These are phyloP conservation scores for Austropuccinia psidii DNA, from an alignment of 1,284 basidiomycete species.

Conservation along the genomic window DNA sequence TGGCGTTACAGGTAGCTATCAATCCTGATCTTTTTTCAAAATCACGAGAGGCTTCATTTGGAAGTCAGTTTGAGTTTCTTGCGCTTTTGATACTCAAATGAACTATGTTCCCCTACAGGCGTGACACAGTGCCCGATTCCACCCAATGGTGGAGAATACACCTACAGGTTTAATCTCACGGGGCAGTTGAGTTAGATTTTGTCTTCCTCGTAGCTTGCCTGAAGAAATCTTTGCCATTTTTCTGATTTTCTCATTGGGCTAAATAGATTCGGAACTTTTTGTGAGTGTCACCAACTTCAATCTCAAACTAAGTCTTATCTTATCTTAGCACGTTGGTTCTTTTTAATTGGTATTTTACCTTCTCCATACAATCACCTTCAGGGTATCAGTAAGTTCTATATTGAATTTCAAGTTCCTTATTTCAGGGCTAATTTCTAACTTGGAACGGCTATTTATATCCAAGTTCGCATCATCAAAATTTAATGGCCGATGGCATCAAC, in stretches of 20 bases:
- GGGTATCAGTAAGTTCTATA: slow-evolving; percentile 8
- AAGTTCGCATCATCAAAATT: slow-evolving; percentile 2
- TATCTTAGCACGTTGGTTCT: no score
- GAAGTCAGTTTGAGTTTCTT: not conserved
- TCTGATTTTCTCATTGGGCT: not conserved
- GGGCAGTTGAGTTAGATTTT: slow-evolving; percentile 50
- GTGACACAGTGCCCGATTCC: slow-evolving; percentile 55
- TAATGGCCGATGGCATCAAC: not conserved
- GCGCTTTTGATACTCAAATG: no score
- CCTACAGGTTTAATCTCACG: slow-evolving; percentile 53
- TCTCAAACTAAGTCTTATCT: no score
- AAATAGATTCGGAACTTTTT: not conserved
- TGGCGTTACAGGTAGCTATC: slow-evolving; percentile 49
- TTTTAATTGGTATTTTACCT: no score
- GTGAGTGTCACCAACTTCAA: no score
- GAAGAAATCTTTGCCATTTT: not conserved
- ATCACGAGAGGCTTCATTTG: not conserved
- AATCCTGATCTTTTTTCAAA: not conserved
- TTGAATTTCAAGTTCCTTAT: no score
- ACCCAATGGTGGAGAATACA: slow-evolving; percentile 50
- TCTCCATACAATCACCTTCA: no score
- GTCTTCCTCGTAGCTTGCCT: slow-evolving; percentile 44
- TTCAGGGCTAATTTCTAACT: no score
- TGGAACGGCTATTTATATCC: no score
- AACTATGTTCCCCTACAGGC: not conserved